Conservation (phyloP, 2,329 filamentous ascomycete species). For the Bertia moriformis region DNA sequence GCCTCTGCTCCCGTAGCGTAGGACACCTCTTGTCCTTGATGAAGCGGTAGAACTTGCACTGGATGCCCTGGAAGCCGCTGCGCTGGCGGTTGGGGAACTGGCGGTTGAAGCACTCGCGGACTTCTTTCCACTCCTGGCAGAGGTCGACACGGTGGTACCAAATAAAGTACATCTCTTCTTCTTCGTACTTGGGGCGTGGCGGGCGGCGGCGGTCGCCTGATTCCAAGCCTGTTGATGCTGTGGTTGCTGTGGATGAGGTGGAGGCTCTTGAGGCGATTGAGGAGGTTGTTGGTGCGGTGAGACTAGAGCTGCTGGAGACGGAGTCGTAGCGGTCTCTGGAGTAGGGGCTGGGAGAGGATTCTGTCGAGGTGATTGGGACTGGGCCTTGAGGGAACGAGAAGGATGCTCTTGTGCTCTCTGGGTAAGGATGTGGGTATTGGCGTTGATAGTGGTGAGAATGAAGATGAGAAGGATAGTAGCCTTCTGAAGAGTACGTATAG, state of each 20-base stretch:
- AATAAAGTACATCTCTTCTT: slow-evolving; percentile 30
- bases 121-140: slow-evolving; percentile 26
- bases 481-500: too few species aligned
- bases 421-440: too few species aligned
- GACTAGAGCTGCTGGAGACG: slow-evolving; percentile 21
- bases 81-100: slow-evolving; percentile 23
- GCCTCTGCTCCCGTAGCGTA: slow-evolving; percentile 22
- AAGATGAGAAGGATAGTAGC: too few species aligned
- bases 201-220: slow-evolving; percentile 21
- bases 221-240: too few species aligned
- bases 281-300: too few species aligned
- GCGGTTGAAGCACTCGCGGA: slow-evolving; percentile 23
- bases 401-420: too few species aligned
- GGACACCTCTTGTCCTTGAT: slow-evolving; percentile 26
- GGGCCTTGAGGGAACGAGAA: too few species aligned
- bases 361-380: too few species aligned
- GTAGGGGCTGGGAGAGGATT: slow-evolving; percentile 18
- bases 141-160: slow-evolving; percentile 31
- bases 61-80: slow-evolving; percentile 25
- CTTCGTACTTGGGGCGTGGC: slow-evolving; percentile 26
- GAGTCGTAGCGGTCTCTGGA: slow-evolving; percentile 20
- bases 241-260: too few species aligned
- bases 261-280: too few species aligned
- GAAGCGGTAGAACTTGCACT: slow-evolving; percentile 33
- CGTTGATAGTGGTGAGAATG: too few species aligned